Percentiles rank a stretch among this genome's conserved stretches.
phyloP scores from a whole-genome alignment of 2,329 filamentous ascomycete species.

The Plenodomus biglobosus region DNA sequence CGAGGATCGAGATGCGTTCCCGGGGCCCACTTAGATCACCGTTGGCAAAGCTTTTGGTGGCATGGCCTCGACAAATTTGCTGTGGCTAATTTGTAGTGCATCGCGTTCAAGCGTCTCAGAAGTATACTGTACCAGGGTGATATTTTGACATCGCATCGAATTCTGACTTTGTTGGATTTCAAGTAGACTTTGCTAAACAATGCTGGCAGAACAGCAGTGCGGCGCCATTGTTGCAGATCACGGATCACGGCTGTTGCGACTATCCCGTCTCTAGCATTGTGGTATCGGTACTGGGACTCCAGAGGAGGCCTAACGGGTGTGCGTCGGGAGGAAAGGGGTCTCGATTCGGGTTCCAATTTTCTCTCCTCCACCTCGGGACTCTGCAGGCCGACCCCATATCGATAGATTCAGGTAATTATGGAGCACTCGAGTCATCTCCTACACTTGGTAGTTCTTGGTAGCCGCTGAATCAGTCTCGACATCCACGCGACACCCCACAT shows the following conservation, averaged over 20 bases:
- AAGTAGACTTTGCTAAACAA: no score
- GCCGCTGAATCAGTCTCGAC: neutral
- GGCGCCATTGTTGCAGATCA: neutral
- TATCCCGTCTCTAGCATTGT: neutral
- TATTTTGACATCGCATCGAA: neutral
- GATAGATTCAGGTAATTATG: neutral
- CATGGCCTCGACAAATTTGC: neutral
- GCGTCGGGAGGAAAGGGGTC: neutral
- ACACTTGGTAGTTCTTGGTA: neutral
- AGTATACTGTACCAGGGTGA: no score
- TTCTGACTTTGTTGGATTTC: neutral
- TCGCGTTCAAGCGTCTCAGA: neutral
- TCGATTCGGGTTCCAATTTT: conserved; percentile 1
- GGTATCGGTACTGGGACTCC: neutral
- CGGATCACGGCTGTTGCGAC: neutral
- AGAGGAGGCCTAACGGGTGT: neutral
- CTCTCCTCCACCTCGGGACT: conserved; percentile 1
- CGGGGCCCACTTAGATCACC: neutral
- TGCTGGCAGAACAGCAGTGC: neutral
- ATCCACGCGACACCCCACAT: conserved; percentile 3
- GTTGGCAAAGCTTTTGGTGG: neutral
- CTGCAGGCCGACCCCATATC: neutral
- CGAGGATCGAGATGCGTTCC: neutral
- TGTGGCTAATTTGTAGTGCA: neutral
- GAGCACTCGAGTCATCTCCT: neutral